Evolutionary conservation across 768 basidiomycete species (phyloP), one percentile per base, ranked within the genome.

Genomic region (Termitomyces sp.): DNA sequence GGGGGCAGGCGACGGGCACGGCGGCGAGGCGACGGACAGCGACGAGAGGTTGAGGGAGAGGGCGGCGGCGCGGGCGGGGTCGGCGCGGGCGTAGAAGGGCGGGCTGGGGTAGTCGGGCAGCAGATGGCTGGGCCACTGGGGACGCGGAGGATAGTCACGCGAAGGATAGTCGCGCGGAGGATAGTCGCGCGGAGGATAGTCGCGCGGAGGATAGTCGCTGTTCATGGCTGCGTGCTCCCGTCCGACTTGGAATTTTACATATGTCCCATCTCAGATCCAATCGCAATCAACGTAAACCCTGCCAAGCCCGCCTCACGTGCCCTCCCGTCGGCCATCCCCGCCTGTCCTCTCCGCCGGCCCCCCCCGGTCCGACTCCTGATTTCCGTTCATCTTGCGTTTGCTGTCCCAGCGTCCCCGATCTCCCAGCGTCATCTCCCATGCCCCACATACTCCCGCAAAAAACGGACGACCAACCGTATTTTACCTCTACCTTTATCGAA

Each of bases 31-130:
- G 54, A 90, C 87, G 50, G 81, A 74, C 52, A 90, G 78, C 1
- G 80, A 77, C 26, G 82, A 83, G 55, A 91, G 75, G 66, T 89
- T 90, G 66, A 90, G 80, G 31, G 84, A 81, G 44, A 89, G 75
- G 1, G 74, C 66, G 37, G 77, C 70, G 64, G 67, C 40, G 60
- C 61, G 59, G 19, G 47, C 6, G 2, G n/a, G 5, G 43, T 52
- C 40, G 7, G 30, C 9, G 41, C 54, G 58, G 44, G 40, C 9
- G 17, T 44, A 53, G 23, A 23, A 23, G 23, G 23, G 23, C 23
- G 23, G 1, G 23, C 23, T 23, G 23, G 23, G 23, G 23, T 23
- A 23, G 23, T 23, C 23, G 23, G 23, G 23, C 23, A 23, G 23
- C 23, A 23, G 23, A 23, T 23, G 23, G 23, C 23, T 23, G 23